A percentile compares a stretch with the other conserved stretches of the same genome.
These are phyloP conservation scores for Vigna unguiculata DNA, from an alignment of 306 rosid genomes.

Conservation along the genomic window DNA sequence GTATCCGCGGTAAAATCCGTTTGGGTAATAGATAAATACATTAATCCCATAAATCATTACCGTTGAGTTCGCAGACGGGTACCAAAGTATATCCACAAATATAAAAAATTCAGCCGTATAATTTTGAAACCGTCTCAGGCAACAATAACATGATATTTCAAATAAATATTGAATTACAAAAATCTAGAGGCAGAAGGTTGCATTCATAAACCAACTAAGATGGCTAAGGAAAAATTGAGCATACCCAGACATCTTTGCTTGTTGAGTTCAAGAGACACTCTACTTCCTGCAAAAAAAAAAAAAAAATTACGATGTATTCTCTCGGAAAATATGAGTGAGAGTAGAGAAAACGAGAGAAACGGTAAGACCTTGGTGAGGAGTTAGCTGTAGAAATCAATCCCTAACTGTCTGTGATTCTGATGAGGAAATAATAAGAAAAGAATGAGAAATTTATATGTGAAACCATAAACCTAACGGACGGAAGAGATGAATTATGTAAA, in stretches of 20 bases:
- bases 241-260: slow-evolving; percentile 47
- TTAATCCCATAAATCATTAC: no score
- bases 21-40: no score
- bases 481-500: no score
- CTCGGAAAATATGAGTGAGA: no score
- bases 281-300: slow-evolving; percentile 43
- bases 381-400: background rate
- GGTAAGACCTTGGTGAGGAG: background rate
- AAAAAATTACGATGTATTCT: no score
- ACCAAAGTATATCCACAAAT: no score
- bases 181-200: background rate
- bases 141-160: background rate
- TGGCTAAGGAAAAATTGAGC: background rate
- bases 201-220: background rate
- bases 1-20: no score
- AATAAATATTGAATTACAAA: background rate
- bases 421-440: background rate
- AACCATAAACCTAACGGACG: slow-evolving; percentile 40
- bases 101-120: no score
- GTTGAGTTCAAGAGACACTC: background rate
- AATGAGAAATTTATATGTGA: background rate
- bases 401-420: background rate
- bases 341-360: background rate
- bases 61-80: no score
- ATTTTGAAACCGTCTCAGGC: no score